A percentile compares a stretch with the other conserved stretches of the same genome.
phyloP scores from a whole-genome alignment of 805 yeast species.

The Candida boleticola region DNA sequence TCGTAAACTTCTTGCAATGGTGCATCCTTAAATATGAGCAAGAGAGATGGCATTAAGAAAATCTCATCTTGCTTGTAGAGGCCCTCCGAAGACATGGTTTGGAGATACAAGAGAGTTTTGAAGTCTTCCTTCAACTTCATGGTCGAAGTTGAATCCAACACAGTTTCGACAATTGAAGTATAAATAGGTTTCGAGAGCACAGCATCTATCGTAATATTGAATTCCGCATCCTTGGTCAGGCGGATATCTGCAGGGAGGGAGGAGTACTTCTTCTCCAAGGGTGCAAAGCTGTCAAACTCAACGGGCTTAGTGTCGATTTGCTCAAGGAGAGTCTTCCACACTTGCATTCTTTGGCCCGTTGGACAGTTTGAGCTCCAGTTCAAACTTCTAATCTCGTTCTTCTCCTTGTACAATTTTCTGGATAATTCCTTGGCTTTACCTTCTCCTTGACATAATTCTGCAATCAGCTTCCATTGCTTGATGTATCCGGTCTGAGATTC shows the following conservation, averaged over 20 bases:
- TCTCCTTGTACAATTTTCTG: constrained; percentile 26
- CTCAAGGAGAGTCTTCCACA: constrained; percentile 24
- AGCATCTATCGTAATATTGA: constrained; percentile 21
- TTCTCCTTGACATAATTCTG: neutral
- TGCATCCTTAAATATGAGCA: constrained; percentile 27
- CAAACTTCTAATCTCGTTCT: constrained; percentile 28
- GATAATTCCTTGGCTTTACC: constrained; percentile 17
- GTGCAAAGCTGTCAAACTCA: constrained; percentile 14
- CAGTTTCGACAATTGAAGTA: constrained; percentile 15
- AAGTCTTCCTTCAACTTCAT: constrained; percentile 15
- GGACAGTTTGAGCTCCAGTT: constrained; percentile 39
- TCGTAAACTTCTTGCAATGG: constrained; percentile 24
- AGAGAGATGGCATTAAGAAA: constrained; percentile 36
- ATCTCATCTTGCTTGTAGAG: constrained; percentile 38
- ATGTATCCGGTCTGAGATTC: neutral
- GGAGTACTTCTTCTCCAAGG: constrained; percentile 19
- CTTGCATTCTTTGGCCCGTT: constrained; percentile 22
- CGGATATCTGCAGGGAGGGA: constrained; percentile 27
- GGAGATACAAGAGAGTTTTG: constrained; percentile 32
- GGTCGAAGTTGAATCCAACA: constrained; percentile 12
- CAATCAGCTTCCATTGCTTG: constrained; percentile 1
- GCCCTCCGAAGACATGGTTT: constrained; percentile 36
- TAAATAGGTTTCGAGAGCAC: constrained; percentile 31
- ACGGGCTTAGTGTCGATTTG: constrained; percentile 11
- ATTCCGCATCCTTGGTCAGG: constrained; percentile 32